Evolutionary conservation across 352 stramenopile species (phyloP), one percentile per base, ranked within the genome.

Genomic region (Phytopythium ostracodes): DNA sequence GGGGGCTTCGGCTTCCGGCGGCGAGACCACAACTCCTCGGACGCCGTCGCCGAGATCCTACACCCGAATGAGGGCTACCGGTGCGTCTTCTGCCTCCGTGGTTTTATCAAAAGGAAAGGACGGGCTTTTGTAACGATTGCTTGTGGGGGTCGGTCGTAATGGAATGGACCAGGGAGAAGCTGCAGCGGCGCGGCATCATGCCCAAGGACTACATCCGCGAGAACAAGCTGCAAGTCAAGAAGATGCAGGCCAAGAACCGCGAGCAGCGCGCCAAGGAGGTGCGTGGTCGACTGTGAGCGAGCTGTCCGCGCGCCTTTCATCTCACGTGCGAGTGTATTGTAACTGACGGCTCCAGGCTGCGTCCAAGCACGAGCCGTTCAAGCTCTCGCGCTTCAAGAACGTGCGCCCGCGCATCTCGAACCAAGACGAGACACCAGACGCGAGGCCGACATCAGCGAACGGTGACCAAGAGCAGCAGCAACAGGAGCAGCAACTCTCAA

Each of bases 21-120:
- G 22, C 80, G 80, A 56, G 79, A 90, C 56, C 77, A 73, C 59
- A 92, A 90, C 67, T 77, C 80, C 17, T 88, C 80, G n/a, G 76
- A 87, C 44, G 75, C 78, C 27, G 79, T 92, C 54, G 80, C 73
- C 24, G 80, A 76, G 42, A 74, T 90, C 46, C 67, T 90, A 31
- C 71, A 89, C 63, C 82, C 80, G 47, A 72, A 87, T 56, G 77
- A 86, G 56, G 75, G 79, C 4, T 81, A 78, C 38, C 59, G 82
- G 82, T 91, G 44, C 6, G 64, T 62, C 18, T 1, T 50, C 17
- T 12, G 8, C n/a, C 10, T 29, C 33, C 12, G 67, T 40, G 8
- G 0, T 12, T 52, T 4, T 57, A 18, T 9, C 40, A 22, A n/a
- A n/a, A 15, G 40, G 40, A 44, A 44, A n/a, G 40, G 40, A 5